Base-by-base conservation (phyloP, 1,284 basidiomycete genomes). In the Microstroma glucosiphilum region DNA sequence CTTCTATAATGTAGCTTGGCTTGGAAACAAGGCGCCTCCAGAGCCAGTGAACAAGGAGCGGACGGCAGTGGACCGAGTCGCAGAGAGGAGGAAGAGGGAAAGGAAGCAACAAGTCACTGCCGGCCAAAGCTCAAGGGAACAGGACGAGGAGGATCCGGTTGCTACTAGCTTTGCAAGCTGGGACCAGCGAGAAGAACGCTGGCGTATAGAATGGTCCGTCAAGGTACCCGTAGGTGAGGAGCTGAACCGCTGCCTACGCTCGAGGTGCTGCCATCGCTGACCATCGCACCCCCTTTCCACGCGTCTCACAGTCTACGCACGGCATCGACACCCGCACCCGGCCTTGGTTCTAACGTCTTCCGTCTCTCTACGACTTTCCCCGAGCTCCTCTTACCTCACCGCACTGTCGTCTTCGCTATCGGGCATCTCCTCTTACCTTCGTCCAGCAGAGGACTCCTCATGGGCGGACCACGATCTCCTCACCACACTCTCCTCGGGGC, bases 401-500 rank as follows among this genome's bases (percentile, higher is more conserved):
- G 51, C 51, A 6, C 25, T 54, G 15, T 23, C 51, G 6, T 21
- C 51, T 6, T 15, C n/a, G 21, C 51, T 54, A 6, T 23, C 21
- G 21, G 51, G 51, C n/a, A 15, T 15, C n/a, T 54, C 51, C 15
- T 25, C n/a, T 2, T 54, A 19, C 21, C 51, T 54, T 25, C 21
- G 26, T 8, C 6, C 13, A 25, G 43, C 3, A 6, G 21, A 13
- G 7, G 21, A 54, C 21, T 26, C 51, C 51, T 54, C 51, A 17
- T 54, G 51, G 51, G 51, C 51, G 15, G 51, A 54, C 13, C 60
- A 61, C 53, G 60, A 61, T 19, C 40, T 61, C 7, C 53, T 61
- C 25, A 42, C 40, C 48, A 26, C 60, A 6, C 60, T 61, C 40
- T 61, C 60, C 15, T 54, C 56, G 57, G 60, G 60, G 6, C 60